Evolutionary conservation across 192 early-diverging fungal genomes (phyloP), one percentile per base, ranked within the genome.

Genomic region (Martensiomyces pterosporus): DNA sequence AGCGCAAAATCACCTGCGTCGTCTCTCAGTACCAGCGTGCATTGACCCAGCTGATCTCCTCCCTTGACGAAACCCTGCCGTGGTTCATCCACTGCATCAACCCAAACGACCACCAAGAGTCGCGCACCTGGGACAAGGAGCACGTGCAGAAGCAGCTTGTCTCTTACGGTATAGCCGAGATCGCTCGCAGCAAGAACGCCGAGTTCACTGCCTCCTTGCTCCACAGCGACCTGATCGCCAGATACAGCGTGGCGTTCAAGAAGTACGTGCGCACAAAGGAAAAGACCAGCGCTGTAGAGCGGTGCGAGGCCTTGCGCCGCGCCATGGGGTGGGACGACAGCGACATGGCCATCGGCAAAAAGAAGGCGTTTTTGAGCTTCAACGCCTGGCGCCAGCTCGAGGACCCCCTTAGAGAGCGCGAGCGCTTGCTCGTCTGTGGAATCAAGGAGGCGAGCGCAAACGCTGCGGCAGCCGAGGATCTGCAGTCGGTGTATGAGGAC

Each of bases 341-440:
- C 27, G 78, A 83, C 55, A 78, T 79, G 63, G 73, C 79, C 13
- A 67, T 85, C 17, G 83, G 85, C 24, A 64, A 72, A 24, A 77
- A 65, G 34, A 77, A 86, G 48, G 71, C 87, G 4, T 94, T 82
- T 50, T 55, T 97, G 27, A 80, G 79, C 53, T 91, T 92, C 55
- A 48, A 24, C 2, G 79, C 79, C 17, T 97, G 92, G 94, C 80
- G 87, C 49, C 76, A 78, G 32, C 79, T 97, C 14, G 94, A 97
- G 64, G 83, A 86, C 47, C 71, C 70, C 14, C 81, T 97, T 40
- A 78, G 85, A n/a, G 80, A 75, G 34, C 54, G 72, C 16, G 88
- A 93, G 54, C 80, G 77, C 19, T 78, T 75, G 43, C 50, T 74
- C 5, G 63, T 59, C 36, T 66, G 63, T 17, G 70, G 70, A 34